Evolutionary conservation across 2,329 filamentous ascomycete species (phyloP), one percentile per base, ranked within the genome.

Genomic region (Stromatinia cepivora): DNA sequence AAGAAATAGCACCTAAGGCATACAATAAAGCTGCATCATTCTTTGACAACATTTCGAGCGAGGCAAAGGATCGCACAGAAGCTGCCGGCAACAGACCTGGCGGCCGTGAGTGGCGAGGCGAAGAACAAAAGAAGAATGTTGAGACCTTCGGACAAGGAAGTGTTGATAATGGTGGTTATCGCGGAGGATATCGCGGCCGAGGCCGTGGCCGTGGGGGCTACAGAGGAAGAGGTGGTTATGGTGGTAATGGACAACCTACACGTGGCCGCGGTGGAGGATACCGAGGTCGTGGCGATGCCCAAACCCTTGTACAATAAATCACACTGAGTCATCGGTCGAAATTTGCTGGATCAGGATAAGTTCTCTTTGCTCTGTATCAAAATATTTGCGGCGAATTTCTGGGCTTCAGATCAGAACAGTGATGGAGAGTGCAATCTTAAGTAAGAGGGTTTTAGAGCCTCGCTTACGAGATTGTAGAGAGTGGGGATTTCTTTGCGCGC

Each of bases 131-230:
- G 79, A 93, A 93, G 82, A 98, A 98, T 79, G 92, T 99, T 78
- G 95, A 99, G 82, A 99, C 95, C 0, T 99, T 99, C 75, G 95
- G 95, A 11, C 94, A 98, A 79, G 94, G 94, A 66, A 97, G 93
- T 75, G 94, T 99, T 31, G 95, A 99, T 75, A 90, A 88, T 64
- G 66, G 88, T 22, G 64, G 88, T 22, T 91, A 88, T 79, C 87
- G 91, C 71, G 88, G 89, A 66, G 90, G 92, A 72, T 95, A 89
- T 80, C 90, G 93, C 65, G 92, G 93, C 48, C 89, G 93, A 69
- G 92, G 92, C 31, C 87, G 91, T 62, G 82, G 83, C 28, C 80
- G 81, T 69, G 81, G 81, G 36, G 80, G 83, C 45, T 76, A 74
- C 56, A 70, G 77, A 72, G 76, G 76, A 20, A 46, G 72, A 57